Base-by-base conservation (phyloP, 441 rosid genomes). In the Geranium incanum region DNA sequence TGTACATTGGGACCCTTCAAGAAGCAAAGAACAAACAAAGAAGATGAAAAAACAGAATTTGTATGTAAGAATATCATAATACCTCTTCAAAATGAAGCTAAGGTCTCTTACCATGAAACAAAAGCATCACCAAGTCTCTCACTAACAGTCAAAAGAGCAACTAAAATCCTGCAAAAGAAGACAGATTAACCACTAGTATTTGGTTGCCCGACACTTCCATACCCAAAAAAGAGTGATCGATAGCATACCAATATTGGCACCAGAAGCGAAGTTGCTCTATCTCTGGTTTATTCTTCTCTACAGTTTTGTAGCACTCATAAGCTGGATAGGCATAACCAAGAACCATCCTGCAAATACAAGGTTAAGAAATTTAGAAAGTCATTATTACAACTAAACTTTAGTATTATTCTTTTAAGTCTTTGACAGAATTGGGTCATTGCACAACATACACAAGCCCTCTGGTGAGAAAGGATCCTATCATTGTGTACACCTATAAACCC, bases 261-360 rank as follows among this genome's bases (percentile, higher is more conserved):
- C 99, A 95, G 81, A 95, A 95, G 0, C 89, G 97, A 74, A 95
- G 99, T 65, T 90, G 93, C 76, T 95, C 97, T 39, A 95, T 87
- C 79, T 90, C 97, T 15, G 98, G 99, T 79, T 84, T 95, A 71
- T 92, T 95, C 88, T 75, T 83, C 66, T 95, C 99, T 16, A 95
- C 92, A 3, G 96, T 83, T 72, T 95, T 95, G 67, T 86, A 92
- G 73, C 99, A 95, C 66, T 92, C 99, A 19, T 95, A 92, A 36
- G 99, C 99, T 11, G 99, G 99, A 86, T 90, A 95, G 67, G 96
- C 97, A 78, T 95, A 92, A 74, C 97, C 99, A 72, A 95, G 84
- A 63, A 80, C 80, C 99, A 89, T 81, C 72, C 99, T 95, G 84
- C 80, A 75, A 77, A 68, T 60, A 79, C 43, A 39, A 7, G 36